Conservation (phyloP, 1,284 basidiomycete genomes). For the Ceratobasidium sp. region DNA sequence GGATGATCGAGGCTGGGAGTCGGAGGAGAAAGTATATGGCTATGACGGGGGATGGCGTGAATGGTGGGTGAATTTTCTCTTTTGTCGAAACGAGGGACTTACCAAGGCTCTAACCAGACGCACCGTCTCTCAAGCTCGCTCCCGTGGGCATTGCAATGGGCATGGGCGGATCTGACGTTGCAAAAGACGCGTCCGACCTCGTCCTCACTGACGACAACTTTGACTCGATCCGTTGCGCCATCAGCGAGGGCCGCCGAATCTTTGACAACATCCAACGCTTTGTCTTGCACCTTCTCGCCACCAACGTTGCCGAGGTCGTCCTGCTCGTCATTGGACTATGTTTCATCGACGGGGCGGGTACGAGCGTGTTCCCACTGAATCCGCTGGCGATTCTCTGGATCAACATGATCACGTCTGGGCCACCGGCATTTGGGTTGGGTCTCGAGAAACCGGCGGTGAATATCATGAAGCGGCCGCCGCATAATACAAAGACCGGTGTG, state of each 20-base stretch:
- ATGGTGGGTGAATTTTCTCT: conserved; percentile 55
- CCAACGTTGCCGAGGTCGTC: conserved; percentile 73
- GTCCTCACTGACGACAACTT: conserved; percentile 81
- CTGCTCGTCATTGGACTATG: conserved; percentile 73
- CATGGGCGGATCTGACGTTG: conserved; percentile 74
- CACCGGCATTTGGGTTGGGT: conserved; percentile 72
- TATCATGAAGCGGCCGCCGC: conserved; percentile 70
- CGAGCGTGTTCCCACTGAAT: conserved; percentile 75
- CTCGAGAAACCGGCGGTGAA: conserved; percentile 69
- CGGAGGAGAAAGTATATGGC: conserved; percentile 59
- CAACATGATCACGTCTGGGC: conserved; percentile 63
- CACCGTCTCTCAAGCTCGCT: conserved; percentile 67
- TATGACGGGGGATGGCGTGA: conserved; percentile 67
- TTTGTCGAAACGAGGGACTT: not conserved
- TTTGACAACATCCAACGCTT: conserved; percentile 64
- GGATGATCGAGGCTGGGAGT: conserved; percentile 70
- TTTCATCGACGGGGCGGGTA: conserved; percentile 68
- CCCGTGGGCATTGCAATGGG: conserved; percentile 80
- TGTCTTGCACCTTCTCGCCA: conserved; percentile 65
- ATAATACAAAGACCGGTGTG: conserved; percentile 64
- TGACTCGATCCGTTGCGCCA: conserved; percentile 74
- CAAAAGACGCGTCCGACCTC: conserved; percentile 71
- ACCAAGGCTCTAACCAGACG: conserved; percentile 52
- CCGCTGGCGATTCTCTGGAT: conserved; percentile 69
- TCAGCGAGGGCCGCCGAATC: conserved; percentile 69